Percentiles rank a stretch among this genome's conserved stretches.
Evolutionary conservation across 305 asterid genomes (phyloP).

Genomic region (Fraxinus baroniana): DNA sequence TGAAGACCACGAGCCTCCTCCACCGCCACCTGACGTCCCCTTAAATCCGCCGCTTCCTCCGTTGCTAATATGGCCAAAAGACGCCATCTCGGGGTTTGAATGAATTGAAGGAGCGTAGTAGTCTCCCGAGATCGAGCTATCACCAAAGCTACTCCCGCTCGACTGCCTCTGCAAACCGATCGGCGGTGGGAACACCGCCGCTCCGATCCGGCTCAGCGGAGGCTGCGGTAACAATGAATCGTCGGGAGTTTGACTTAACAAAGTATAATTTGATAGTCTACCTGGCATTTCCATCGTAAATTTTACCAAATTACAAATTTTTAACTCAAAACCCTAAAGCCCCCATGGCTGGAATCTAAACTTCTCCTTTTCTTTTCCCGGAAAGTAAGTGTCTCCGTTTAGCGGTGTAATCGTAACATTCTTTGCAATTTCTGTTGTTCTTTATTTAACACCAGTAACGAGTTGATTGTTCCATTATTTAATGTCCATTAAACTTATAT

Average conservation of each 20-base stretch:
- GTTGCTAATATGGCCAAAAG: slow-evolving; percentile 39
- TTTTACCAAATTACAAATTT: background rate
- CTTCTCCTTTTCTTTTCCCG: background rate
- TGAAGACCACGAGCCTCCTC: slow-evolving; percentile 49
- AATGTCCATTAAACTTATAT: background rate
- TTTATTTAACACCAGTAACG: background rate
- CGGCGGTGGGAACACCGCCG: slow-evolving; percentile 45
- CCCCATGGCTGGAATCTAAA: slow-evolving; percentile 23
- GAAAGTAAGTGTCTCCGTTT: background rate
- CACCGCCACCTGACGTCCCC: slow-evolving; percentile 46
- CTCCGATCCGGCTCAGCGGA: slow-evolving; percentile 39
- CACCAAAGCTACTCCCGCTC: slow-evolving; percentile 94
- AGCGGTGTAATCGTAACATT: background rate
- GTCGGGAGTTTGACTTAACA: slow-evolving; percentile 50
- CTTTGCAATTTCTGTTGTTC: background rate
- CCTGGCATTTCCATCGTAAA: slow-evolving; percentile 69
- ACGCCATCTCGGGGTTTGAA: slow-evolving; percentile 48
- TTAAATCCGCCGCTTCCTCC: slow-evolving; percentile 35
- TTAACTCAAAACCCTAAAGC: slow-evolving; percentile 29
- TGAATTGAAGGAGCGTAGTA: slow-evolving; percentile 55
- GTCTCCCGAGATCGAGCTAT: slow-evolving; percentile 88
- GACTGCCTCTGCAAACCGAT: slow-evolving; percentile 85
- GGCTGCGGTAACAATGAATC: slow-evolving; percentile 18
- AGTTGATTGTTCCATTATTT: no score
- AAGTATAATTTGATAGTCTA: slow-evolving; percentile 70